A percentile compares a stretch with the other conserved stretches of the same genome.
These are phyloP conservation scores for Umbelopsis ramanniana DNA, from an alignment of 192 early-diverging fungal species.

Conservation along the genomic window DNA sequence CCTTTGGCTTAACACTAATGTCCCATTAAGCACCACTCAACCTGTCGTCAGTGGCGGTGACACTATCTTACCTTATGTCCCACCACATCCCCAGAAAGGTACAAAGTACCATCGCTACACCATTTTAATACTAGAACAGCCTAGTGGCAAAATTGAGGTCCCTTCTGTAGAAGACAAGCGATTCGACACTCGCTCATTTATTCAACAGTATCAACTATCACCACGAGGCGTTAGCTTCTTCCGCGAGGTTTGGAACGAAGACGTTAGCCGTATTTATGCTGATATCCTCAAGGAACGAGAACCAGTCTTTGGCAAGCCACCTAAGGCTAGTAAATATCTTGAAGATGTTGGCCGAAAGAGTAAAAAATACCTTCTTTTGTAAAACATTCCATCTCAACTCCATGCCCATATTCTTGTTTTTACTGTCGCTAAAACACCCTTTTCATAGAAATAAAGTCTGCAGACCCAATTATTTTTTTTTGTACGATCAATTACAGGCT, in stretches of 20 bases:
- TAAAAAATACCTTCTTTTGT: conserved; percentile 23
- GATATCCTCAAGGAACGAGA: conserved; percentile 54
- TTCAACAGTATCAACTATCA: conserved; percentile 43
- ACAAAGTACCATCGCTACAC: conserved; percentile 79
- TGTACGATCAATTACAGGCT: no score
- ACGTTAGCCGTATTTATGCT: conserved; percentile 53
- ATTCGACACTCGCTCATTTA: conserved; percentile 44
- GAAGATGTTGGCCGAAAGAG: conserved; percentile 3
- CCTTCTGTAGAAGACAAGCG: conserved; percentile 21
- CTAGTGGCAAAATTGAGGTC: conserved; percentile 55
- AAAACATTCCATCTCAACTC: not conserved
- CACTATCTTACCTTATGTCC: conserved; percentile 60
- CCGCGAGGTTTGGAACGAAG: conserved; percentile 60
- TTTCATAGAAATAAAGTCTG: no score
- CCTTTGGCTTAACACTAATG: conserved; percentile 73
- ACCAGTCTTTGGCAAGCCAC: conserved; percentile 57
- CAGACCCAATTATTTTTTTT: no score
- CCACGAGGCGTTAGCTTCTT: conserved; percentile 56
- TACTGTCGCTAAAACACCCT: no score
- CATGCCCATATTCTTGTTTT: not conserved
- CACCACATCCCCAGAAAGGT: conserved; percentile 79
- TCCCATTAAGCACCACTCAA: conserved; percentile 62
- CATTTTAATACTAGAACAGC: conserved; percentile 66
- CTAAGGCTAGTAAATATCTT: conserved; percentile 47
- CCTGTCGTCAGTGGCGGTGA: conserved; percentile 46